Base-by-base conservation (phyloP, 2,329 filamentous ascomycete species). In the Fusarium setosum region DNA sequence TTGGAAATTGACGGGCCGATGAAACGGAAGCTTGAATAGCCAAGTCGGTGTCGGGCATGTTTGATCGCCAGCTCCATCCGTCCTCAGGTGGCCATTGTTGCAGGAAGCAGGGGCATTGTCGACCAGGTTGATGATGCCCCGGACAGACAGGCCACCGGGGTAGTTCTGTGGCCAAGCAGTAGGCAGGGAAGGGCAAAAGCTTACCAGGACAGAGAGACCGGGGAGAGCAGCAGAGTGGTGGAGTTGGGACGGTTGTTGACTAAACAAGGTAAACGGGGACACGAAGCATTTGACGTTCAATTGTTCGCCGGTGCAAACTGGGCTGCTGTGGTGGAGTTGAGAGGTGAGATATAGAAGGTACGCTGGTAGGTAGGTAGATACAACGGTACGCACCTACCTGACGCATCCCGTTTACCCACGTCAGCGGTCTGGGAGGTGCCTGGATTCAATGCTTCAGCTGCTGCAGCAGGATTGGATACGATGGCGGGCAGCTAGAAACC, bases 51-150 rank as follows among this genome's bases (percentile, higher is more conserved):
- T 41, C 34, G 57, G 38, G 26, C 18, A 50, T 51, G 65, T 66
- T 60, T 63, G 65, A 68, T 68, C 65, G 41, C 41, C 65, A 65
- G 34, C 41, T 57, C 56, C 38, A 44, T 64, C 45, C 55, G 24
- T 53, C 48, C 59, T 66, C 63, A 67, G 63, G 63, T 66, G 55
- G 56, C 44, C 40, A 31, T 62, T 54, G 34, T 47, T 41, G 35
- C 35, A 51, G 34, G 32, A 38, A 49, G 58, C 42, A 52, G 53
- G 64, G 47, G 21, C 32, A 54, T 31, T 34, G 15, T 48, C 41
- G 47, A 41, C 41, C 50, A 20, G n/a, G 35, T 17, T 18, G 31
- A 21, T 52, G 31, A 35, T 51, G 49, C 52, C 44, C 50, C 34
- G 53, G 51, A 41, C 59, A n/a, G 38, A 61, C 42, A 32, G 56